phyloP scores from a whole-genome alignment of 2,329 filamentous ascomycete species.

The Albifimbria verrucaria region DNA sequence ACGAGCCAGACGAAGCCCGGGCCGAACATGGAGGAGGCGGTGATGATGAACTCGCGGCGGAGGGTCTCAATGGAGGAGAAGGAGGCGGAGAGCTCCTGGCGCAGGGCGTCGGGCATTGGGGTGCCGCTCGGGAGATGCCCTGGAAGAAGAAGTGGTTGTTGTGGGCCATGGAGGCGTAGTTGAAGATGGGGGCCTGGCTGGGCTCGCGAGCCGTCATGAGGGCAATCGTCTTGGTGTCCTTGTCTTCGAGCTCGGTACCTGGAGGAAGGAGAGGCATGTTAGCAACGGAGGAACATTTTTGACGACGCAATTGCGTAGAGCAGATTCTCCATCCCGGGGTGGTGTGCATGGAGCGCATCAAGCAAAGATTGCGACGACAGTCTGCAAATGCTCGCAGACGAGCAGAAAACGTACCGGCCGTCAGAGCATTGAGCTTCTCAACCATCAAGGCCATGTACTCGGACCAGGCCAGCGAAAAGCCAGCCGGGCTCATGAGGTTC shows the following conservation, averaged over 20 bases:
- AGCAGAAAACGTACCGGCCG: slow-evolving; percentile 58
- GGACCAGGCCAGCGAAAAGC: slow-evolving; percentile 75
- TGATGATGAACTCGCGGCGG: slow-evolving; percentile 73
- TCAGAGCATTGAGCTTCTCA: slow-evolving; percentile 71
- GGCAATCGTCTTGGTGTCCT: slow-evolving; percentile 63
- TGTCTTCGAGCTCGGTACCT: slow-evolving; percentile 64
- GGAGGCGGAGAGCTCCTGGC: slow-evolving; percentile 58
- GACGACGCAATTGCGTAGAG: too few species aligned
- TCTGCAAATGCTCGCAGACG: neutral
- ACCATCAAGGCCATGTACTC: slow-evolving; percentile 75
- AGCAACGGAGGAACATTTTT: neutral
- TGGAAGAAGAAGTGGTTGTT: slow-evolving; percentile 87
- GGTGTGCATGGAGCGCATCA: too few species aligned
- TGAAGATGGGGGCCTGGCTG: slow-evolving; percentile 76
- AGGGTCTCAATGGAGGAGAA: slow-evolving; percentile 86
- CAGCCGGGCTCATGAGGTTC: slow-evolving; percentile 66
- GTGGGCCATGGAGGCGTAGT: slow-evolving; percentile 92
- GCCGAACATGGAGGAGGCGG: slow-evolving; percentile 88
- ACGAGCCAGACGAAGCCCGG: slow-evolving; percentile 97
- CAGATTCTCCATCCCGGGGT: too few species aligned
- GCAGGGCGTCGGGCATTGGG: slow-evolving; percentile 55
- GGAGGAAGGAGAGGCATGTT: neutral
- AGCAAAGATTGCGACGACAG: too few species aligned
- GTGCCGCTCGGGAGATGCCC: slow-evolving; percentile 40
- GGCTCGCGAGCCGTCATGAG: slow-evolving; percentile 77